Base-by-base conservation (phyloP, 2,329 filamentous ascomycete species). In the Aspergillus eucalypticola region DNA sequence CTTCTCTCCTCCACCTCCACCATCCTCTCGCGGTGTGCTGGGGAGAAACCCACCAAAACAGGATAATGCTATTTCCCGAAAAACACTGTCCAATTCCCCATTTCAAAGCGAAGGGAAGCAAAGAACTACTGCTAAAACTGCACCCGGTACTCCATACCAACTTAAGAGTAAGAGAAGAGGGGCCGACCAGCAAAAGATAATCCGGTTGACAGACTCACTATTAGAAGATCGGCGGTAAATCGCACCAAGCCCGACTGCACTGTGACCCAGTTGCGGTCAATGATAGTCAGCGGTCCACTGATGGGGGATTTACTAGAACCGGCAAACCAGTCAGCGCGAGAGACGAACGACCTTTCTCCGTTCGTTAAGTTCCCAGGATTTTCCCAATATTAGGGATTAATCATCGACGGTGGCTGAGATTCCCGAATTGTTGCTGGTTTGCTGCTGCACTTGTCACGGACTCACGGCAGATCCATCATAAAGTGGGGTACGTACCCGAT, bases 381-480 rank as follows among this genome's bases (percentile, higher is more conserved):
- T 21, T 21, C 50, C 17, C 50, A 53, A 39, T 53, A 53, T 39
- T 53, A 17, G 10, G 52, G 21, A 54, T 44, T 54, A 27, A 8
- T 44, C 23, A 39, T 55, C 42, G 13, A 25, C 38, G 25, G 52
- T 44, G 41, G 53, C 29, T 46, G 52, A 54, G 52, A 42, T 32
- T 52, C 19, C 51, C 41, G 51, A 13, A 11, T 21, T 52, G 29
- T 19, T 41, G 51, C 51, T 35, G n/a, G 19, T 23, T 46, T 29
- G 27, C 27, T 29, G 46, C 35, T 61, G 52, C 56, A 63, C 55
- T 61, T 56, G 32, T 35, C 32, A 35, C 32, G 11, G 32, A 35
- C 32, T 54, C 59, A 61, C 53, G 35, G 59, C 49, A 61, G 61
- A 63, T 63, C 59, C 25, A 56, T 42, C 25, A 27, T 27, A 27